Conservation (phyloP, 2,329 filamentous ascomycete genomes). For the Penicillium sp. region DNA sequence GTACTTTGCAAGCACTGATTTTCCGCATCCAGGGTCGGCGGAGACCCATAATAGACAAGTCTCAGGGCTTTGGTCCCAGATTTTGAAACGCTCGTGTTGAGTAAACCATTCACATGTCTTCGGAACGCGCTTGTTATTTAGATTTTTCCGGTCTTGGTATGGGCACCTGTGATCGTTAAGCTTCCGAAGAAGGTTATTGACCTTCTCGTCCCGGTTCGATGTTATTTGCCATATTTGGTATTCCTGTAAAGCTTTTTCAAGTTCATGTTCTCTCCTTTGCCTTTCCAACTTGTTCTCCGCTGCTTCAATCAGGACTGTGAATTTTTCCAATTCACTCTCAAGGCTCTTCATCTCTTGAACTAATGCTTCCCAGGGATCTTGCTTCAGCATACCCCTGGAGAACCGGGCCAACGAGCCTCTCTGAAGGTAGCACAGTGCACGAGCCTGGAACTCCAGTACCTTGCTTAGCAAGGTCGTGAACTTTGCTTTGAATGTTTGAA, state of each 20-base stretch:
- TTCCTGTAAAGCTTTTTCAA: no score
- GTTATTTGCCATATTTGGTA: no score
- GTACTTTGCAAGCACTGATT: constrained; percentile 44
- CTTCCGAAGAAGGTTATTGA: background rate
- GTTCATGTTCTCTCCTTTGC: no score
- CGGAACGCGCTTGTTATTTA: constrained; percentile 8
- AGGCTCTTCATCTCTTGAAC: no score
- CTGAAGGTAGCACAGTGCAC: background rate
- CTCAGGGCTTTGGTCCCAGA: constrained; percentile 16
- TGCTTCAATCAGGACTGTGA: no score
- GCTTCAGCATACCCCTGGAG: background rate
- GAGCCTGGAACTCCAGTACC: background rate
- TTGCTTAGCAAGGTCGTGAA: background rate
- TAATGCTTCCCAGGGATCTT: no score
- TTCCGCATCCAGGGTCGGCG: constrained; percentile 48
- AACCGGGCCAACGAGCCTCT: background rate
- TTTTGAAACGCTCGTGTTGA: constrained; percentile 10
- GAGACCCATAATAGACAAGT: constrained; percentile 39
- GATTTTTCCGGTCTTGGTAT: constrained; percentile 20
- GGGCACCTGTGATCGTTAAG: background rate
- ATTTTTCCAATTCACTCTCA: no score
- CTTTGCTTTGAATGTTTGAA: background rate
- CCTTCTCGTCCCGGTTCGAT: background rate
- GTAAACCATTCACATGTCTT: constrained; percentile 25
- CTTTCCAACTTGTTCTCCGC: no score